Conservation (phyloP, 306 rosid species). For the Glycine soja region DNA sequence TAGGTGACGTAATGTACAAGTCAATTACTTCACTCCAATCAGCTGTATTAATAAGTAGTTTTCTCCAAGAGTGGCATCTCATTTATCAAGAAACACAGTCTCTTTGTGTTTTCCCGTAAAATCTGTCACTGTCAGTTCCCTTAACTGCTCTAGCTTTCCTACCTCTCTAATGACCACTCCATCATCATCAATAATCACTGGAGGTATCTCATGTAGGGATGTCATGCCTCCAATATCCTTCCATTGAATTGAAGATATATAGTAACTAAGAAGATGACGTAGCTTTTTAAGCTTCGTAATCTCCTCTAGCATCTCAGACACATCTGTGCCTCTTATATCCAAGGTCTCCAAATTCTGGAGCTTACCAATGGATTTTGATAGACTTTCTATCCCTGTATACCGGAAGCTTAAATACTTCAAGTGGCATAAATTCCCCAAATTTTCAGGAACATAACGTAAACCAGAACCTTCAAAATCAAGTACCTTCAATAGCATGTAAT, state of each 20-base stretch:
- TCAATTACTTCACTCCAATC: not conserved
- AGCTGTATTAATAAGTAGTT: too few relatives aligned
- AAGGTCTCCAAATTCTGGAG: constrained; percentile 42
- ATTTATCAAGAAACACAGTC: too few relatives aligned
- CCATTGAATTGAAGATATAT: too few relatives aligned
- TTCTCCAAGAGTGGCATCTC: too few relatives aligned
- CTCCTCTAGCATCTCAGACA: not conserved
- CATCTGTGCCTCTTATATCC: not conserved
- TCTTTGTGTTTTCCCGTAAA: too few relatives aligned
- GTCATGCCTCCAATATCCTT: too few relatives aligned
- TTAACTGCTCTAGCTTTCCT: too few relatives aligned
- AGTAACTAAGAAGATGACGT: too few relatives aligned
- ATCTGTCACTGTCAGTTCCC: too few relatives aligned
- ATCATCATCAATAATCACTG: too few relatives aligned
- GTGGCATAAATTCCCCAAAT: constrained; percentile 18
- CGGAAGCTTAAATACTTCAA: constrained; percentile 38
- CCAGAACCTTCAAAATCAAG: constrained; percentile 27
- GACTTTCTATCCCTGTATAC: not conserved
- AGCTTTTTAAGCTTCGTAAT: not conserved
- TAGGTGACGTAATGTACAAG: not conserved
- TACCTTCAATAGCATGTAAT: not conserved
- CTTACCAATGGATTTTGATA: constrained; percentile 33
- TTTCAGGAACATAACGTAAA: not conserved
- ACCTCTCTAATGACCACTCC: too few relatives aligned
- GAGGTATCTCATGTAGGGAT: too few relatives aligned